These are phyloP conservation scores for Knufia petricola DNA, from an alignment of 2,329 filamentous ascomycete genomes.

Conservation along the genomic window DNA sequence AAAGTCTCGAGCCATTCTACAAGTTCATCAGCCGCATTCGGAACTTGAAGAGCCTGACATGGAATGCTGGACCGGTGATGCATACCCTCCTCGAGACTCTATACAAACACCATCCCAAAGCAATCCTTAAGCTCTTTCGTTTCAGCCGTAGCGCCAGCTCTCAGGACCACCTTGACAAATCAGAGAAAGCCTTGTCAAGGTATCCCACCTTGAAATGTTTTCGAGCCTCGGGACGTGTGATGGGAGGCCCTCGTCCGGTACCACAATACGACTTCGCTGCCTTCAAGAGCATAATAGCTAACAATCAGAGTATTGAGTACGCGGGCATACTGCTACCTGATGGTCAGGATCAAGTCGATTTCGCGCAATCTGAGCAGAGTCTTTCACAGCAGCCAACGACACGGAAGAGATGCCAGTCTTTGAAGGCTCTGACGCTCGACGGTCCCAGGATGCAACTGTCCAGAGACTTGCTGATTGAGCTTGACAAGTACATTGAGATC, in stretches of 20 bases:
- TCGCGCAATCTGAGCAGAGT: background rate
- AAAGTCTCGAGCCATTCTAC: background rate
- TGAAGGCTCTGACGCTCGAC: constrained; percentile 8
- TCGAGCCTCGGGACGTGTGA: background rate
- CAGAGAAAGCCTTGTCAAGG: background rate
- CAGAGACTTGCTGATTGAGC: constrained; percentile 1
- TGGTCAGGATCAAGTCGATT: background rate
- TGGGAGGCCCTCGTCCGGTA: background rate
- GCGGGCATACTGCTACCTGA: background rate
- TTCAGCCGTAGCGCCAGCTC: background rate
- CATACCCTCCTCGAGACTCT: constrained; percentile 1
- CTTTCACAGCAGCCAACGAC: background rate
- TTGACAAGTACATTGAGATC: constrained; percentile 2
- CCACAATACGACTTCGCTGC: constrained; percentile 2
- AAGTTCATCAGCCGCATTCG: background rate
- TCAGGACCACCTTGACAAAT: background rate
- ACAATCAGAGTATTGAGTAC: background rate
- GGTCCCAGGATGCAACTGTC: background rate
- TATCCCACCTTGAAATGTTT: constrained; percentile 4
- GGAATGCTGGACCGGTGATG: constrained; percentile 4
- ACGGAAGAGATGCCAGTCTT: background rate
- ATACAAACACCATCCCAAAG: background rate
- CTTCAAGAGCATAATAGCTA: constrained; percentile 6
- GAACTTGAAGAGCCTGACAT: constrained; percentile 8
- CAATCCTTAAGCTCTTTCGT: background rate